Conservation (phyloP, 2,329 filamentous ascomycete species). For the Aspergillus transmontanensis region DNA sequence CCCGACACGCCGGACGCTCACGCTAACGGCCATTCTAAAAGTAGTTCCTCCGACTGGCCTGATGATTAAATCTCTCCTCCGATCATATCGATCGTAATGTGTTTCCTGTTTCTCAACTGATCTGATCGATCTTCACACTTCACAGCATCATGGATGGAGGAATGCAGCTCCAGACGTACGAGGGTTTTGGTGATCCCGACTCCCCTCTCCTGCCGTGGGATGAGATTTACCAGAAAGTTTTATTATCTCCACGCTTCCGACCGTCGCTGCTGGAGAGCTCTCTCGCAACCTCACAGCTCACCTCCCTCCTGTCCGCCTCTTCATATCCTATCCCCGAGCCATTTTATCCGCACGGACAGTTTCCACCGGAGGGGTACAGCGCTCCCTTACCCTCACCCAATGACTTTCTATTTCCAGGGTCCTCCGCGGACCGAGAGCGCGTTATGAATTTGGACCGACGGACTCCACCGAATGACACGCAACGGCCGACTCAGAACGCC, state of each 20-base stretch:
- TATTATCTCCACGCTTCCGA: slow-evolving; percentile 7
- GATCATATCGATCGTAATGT: neutral
- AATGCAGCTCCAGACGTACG: neutral
- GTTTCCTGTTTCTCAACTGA: neutral
- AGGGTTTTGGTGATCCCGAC: slow-evolving; percentile 4
- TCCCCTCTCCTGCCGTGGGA: slow-evolving; percentile 14
- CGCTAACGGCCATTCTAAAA: neutral
- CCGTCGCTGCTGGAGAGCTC: slow-evolving; percentile 5
- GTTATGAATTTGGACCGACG: neutral
- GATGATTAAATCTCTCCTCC: neutral
- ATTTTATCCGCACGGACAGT: neutral
- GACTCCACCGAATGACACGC: neutral
- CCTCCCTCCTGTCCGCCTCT: slow-evolving; percentile 21
- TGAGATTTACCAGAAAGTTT: slow-evolving; percentile 9
- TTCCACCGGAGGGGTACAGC: neutral
- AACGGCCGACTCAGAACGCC: neutral
- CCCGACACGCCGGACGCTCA: neutral
- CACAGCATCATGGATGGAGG: neutral
- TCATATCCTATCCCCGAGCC: slow-evolving; percentile 19
- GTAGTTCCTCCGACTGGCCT: neutral
- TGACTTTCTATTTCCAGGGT: slow-evolving; percentile 4
- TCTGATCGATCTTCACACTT: neutral
- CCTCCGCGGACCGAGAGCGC: neutral
- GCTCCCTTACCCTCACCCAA: neutral
- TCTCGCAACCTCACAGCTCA: slow-evolving; percentile 14